These are phyloP conservation scores for Solanum etuberosum DNA, from an alignment of 257 asterid genomes.

Conservation along the genomic window DNA sequence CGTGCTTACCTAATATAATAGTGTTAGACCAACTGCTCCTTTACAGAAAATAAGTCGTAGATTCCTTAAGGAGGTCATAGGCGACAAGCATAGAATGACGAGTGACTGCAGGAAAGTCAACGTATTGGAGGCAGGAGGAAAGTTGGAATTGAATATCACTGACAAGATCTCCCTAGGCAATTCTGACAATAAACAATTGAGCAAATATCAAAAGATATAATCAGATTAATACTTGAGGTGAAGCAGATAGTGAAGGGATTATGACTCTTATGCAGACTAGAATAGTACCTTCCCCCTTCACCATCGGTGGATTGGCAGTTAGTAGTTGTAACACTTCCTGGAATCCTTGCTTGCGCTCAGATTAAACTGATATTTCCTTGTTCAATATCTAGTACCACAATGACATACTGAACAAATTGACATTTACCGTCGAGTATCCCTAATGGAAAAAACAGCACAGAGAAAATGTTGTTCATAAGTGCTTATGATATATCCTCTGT, in stretches of 20 bases:
- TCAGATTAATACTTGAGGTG: neutral
- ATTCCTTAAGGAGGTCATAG: neutral
- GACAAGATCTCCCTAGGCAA: neutral
- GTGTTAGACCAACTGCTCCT: neutral
- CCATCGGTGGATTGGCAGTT: neutral
- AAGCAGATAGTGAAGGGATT: neutral
- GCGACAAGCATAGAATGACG: neutral
- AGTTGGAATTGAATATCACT: neutral
- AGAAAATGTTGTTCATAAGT: neutral
- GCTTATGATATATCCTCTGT: conserved; percentile 10
- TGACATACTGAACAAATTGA: neutral
- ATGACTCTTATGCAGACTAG: neutral
- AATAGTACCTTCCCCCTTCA: neutral
- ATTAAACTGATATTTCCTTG: neutral
- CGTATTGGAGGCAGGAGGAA: neutral
- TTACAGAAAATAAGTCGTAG: neutral
- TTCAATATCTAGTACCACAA: neutral
- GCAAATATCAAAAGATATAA: neutral
- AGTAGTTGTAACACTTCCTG: neutral
- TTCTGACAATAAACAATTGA: neutral
- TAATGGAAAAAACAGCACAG: neutral
- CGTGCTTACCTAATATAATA: neutral
- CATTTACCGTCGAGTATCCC: neutral
- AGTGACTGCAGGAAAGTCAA: neutral
- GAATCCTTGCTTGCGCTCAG: neutral